Evolutionary conservation across 2,329 filamentous ascomycete species (phyloP), one percentile per base, ranked within the genome.

Genomic region (Fonsecaea multimorphosa): DNA sequence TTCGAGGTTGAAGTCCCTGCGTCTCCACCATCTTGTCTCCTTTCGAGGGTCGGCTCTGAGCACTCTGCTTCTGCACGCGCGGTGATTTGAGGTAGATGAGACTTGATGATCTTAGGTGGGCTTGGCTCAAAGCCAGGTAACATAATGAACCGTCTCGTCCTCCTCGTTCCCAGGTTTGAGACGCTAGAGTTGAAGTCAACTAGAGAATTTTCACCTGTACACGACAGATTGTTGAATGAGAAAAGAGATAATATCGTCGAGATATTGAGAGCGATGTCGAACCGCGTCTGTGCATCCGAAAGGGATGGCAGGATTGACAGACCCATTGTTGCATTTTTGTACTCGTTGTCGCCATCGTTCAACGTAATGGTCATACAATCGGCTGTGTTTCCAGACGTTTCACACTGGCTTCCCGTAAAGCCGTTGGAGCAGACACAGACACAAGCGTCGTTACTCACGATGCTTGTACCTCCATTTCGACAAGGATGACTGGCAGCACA

Each of bases 361-460:
- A 80, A 71, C 36, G 75, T 69, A 1, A 81, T 82, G 0, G 84
- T 87, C 6, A 84, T 83, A 58, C 67, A 70, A 49, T 68, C 68
- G 24, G 64, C 58, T 54, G 78, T 79, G 27, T 83, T 79, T 63
- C 84, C 83, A 14, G 81, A 77, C 3, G 77, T 78, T 1, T 78
- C 81, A 73, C 89, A 91, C 16, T 80, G 83, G 1, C 79, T 78
- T 24, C 89, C 89, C 0, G 91, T 93, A 76, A 94, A 98, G 1
- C 93, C 92, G 72, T 95, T 93, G 24, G 89, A 87, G 78, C 94
- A 99, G 51, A 97, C 87, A 76, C 94, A 99, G 12, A 89, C 89
- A 78, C 94, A 98, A 22, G 85, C 81, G 2, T 86, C 85, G 63
- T 86, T 82, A 16, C 85, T 86, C 22, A 92, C 78, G 16, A 94